phyloP scores from a whole-genome alignment of 148 eudicot genomes.

The Tetragonia tetragonoides region DNA sequence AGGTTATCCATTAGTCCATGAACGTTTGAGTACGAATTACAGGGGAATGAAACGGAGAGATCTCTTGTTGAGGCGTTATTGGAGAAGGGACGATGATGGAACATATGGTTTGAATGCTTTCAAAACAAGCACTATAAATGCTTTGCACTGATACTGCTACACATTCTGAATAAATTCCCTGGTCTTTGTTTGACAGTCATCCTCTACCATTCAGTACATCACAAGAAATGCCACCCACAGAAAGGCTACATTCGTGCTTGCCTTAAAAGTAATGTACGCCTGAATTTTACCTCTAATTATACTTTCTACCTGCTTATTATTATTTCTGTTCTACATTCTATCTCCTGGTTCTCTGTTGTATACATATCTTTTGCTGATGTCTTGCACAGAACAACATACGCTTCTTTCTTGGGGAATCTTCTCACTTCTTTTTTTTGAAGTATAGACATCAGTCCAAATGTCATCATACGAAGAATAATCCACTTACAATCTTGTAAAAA shows the following conservation, averaged over 20 bases:
- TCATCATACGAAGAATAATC: too few relatives aligned
- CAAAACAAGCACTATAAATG: neutral
- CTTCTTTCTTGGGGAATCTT: neutral
- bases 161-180: neutral
- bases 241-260: conserved; percentile 60
- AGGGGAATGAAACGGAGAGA: conserved; percentile 73
- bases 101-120: conserved; percentile 46
- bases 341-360: neutral
- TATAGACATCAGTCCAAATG: too few relatives aligned
- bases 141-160: neutral
- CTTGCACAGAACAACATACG: neutral
- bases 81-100: conserved; percentile 86
- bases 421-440: neutral
- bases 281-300: conserved; percentile 7
- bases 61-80: conserved; percentile 57
- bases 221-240: conserved; percentile 60
- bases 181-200: conserved; percentile 46
- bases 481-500: too few relatives aligned
- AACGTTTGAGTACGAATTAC: conserved; percentile 14
- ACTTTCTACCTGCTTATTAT: neutral
- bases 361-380: neutral
- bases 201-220: conserved; percentile 65
- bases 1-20: neutral
- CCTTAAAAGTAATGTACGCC: conserved; percentile 71
- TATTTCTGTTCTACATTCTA: neutral